These are phyloP conservation scores for Globisporangium canariense DNA, from an alignment of 352 stramenopile genomes.

Conservation along the genomic window DNA sequence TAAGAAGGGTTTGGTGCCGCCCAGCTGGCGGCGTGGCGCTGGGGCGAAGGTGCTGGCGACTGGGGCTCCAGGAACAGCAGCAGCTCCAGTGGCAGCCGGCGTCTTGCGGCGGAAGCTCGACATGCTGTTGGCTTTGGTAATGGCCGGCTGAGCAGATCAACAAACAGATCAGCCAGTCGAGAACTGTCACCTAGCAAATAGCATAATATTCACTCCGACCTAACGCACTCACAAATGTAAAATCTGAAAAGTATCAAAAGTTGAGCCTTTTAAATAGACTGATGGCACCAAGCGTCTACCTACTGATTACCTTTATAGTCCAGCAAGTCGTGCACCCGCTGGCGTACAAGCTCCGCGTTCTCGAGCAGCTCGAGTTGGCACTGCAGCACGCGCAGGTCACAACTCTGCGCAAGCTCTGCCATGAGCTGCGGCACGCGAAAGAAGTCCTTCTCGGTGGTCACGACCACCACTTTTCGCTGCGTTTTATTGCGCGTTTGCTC, in stretches of 20 bases:
- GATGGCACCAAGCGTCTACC: too few species aligned
- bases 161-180: neutral
- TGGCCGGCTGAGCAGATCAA: neutral
- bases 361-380: slow-evolving; percentile 40
- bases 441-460: slow-evolving; percentile 73
- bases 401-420: slow-evolving; percentile 4
- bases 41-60: neutral
- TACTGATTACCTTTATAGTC: neutral
- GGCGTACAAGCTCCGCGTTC: slow-evolving; percentile 14
- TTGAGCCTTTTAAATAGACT: slow-evolving; percentile 1
- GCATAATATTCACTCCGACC: neutral
- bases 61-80: neutral
- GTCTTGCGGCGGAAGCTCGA: slow-evolving; percentile 47
- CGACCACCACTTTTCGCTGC: slow-evolving; percentile 29
- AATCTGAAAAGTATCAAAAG: neutral
- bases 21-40: slow-evolving; percentile 11
- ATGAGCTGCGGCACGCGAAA: slow-evolving; percentile 11
- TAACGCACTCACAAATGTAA: neutral
- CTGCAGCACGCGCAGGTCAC: slow-evolving; percentile 27
- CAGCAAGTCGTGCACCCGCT: slow-evolving; percentile 7
- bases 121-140: slow-evolving; percentile 20
- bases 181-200: neutral
- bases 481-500: neutral
- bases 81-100: neutral
- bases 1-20: slow-evolving; percentile 64